These are phyloP conservation scores for Fusarium sp. DNA, from an alignment of 2,329 filamentous ascomycete genomes.

Conservation along the genomic window DNA sequence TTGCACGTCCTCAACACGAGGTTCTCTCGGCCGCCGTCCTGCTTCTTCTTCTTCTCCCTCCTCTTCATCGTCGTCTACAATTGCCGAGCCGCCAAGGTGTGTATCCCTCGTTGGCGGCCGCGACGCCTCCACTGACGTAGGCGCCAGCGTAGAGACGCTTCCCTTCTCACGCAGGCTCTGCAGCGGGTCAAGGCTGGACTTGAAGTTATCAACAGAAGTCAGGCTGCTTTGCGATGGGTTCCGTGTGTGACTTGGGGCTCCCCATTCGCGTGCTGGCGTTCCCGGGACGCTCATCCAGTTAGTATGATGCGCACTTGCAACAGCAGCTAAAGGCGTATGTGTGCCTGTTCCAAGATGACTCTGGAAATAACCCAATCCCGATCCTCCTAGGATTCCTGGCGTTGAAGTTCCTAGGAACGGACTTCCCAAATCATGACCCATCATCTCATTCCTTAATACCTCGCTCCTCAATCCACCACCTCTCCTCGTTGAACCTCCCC, in stretches of 20 bases:
- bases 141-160: constrained; percentile 68
- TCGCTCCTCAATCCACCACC: constrained; percentile 42
- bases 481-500: constrained; percentile 31
- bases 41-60: constrained; percentile 42
- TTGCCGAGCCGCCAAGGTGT: constrained; percentile 47
- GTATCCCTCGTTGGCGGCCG: constrained; percentile 66
- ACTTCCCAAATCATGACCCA: constrained; percentile 57
- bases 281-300: constrained; percentile 46
- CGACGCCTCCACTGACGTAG: constrained; percentile 61
- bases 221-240: constrained; percentile 58
- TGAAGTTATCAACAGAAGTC: constrained; percentile 54
- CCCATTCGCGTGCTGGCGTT: constrained; percentile 24
- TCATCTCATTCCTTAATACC: constrained; percentile 46
- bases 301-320: constrained; percentile 69
- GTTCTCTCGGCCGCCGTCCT: constrained; percentile 61
- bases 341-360: constrained; percentile 79
- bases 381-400: constrained; percentile 73
- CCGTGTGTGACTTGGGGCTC: constrained; percentile 47
- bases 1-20: constrained; percentile 85
- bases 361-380: constrained; percentile 84
- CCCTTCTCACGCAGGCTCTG: constrained; percentile 63
- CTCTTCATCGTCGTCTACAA: constrained; percentile 49
- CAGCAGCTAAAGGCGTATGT: constrained; percentile 80
- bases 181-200: constrained; percentile 50
- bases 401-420: constrained; percentile 68